Evolutionary conservation across 2,329 filamentous ascomycete genomes (phyloP).

Genomic region (Colletotrichum gigasporum): DNA sequence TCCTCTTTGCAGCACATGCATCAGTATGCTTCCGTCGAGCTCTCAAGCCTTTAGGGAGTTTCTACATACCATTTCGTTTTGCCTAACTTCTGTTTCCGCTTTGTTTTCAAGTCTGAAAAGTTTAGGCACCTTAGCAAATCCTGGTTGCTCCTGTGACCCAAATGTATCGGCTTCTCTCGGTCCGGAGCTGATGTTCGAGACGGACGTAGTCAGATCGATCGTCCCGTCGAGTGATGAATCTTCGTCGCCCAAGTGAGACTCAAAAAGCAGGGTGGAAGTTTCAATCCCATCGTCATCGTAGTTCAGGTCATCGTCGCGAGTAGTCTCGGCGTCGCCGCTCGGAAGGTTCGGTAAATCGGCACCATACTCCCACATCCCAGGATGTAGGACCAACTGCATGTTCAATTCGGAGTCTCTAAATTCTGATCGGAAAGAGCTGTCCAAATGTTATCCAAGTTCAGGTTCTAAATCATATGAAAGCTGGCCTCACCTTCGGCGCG

Average conservation of each 20-base stretch:
- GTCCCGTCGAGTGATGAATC: background rate
- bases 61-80: background rate
- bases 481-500: background rate
- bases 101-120: background rate
- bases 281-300: background rate
- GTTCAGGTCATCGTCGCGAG: background rate
- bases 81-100: background rate
- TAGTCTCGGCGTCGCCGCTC: background rate
- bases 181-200: background rate
- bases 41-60: too few relatives aligned
- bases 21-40: too few relatives aligned
- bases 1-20: background rate
- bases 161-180: background rate
- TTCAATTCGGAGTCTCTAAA: background rate
- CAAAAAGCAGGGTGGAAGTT: background rate
- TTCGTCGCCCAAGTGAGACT: background rate
- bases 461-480: background rate
- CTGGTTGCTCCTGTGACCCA: background rate
- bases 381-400: slow-evolving; percentile 3
- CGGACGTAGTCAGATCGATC: background rate
- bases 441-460: background rate
- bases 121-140: background rate
- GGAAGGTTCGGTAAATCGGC: background rate
- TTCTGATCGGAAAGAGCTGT: background rate
- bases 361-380: background rate